Evolutionary conservation across 202 grass and related monocot genomes (phyloP), one percentile per base, ranked within the genome.

Genomic region (Carex sylvatica): DNA sequence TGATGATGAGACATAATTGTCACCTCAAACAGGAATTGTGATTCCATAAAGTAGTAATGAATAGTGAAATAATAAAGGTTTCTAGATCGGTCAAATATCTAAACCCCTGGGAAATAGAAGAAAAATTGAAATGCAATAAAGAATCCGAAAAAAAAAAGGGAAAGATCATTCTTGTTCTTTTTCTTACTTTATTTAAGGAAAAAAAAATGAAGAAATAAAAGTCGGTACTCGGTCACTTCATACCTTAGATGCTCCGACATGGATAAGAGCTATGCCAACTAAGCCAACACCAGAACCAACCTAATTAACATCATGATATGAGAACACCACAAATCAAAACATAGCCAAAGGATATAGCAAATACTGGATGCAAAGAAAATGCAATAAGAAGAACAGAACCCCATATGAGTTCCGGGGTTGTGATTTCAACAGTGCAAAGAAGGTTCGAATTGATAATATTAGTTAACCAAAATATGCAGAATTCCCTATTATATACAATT

Each of bases 241-340:
- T 98, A 93, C 95, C 95, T 93, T 91, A 44, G 92, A 95, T 74
- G 95, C 89, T 84, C 86, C 86, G 4, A 93, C 80, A 70, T 86
- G 61, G 77, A 85, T 88, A 69, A 95, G 95, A 83, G 84, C 86
- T 74, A 95, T 84, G 65, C 92, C 95, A 61, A 95, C 91, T 86
- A 98, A 86, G 82, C 95, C 95, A 56, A 98, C 92, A 90, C 95
- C 95, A 82, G 92, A 95, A 77, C 95, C 95, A 74, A 98, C 86
- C 92, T 95, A 88, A 33, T 88, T 66, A 35, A 84, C 70, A 87
- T 85, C 31, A 38, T 74, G 69, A 83, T 3, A 87, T 74, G 42
- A 61, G 26, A 92, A 54, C 36, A 80, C 74, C 16, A 72, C 60
- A 68, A 70, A 82, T 70, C 2, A 69, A 80, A 64, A 69, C 28